phyloP scores from a whole-genome alignment of 768 basidiomycete genomes.

The Pulveroboletus sp. region DNA sequence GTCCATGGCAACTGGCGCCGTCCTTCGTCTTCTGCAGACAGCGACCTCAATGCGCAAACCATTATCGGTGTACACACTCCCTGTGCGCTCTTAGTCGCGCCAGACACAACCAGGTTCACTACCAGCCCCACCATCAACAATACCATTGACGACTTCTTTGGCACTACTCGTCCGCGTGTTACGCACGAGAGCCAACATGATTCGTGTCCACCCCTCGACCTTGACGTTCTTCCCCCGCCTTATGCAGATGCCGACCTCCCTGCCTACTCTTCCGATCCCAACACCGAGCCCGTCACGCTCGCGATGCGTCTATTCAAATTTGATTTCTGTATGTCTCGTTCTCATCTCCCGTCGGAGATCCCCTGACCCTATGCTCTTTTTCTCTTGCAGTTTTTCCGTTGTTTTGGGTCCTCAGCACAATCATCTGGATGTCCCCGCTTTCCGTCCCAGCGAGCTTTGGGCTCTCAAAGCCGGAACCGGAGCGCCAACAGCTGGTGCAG shows the following conservation, averaged over 20 bases:
- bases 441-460: conserved; percentile 27
- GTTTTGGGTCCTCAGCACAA: conserved; percentile 42
- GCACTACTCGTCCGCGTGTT: conserved; percentile 18
- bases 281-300: conserved; percentile 38
- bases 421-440: conserved; percentile 40
- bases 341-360: not conserved
- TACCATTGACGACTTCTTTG: conserved; percentile 28
- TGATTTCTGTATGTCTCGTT: conserved; percentile 40
- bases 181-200: conserved; percentile 34
- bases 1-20: conserved; percentile 16
- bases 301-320: conserved; percentile 46
- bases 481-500: conserved; percentile 30
- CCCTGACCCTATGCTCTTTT: not conserved
- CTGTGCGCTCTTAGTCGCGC: conserved; percentile 4
- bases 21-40: conserved; percentile 2
- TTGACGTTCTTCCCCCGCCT: conserved; percentile 25
- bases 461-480: conserved; percentile 33
- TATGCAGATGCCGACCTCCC: conserved; percentile 31
- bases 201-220: not conserved
- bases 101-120: conserved; percentile 4
- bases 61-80: conserved; percentile 4
- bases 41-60: conserved; percentile 16
- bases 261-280: conserved; percentile 27
- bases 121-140: not conserved
- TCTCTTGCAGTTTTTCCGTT: conserved; percentile 41